Conservation (phyloP, 192 early-diverging fungal species). For the Hyaloraphidium curvatum region DNA sequence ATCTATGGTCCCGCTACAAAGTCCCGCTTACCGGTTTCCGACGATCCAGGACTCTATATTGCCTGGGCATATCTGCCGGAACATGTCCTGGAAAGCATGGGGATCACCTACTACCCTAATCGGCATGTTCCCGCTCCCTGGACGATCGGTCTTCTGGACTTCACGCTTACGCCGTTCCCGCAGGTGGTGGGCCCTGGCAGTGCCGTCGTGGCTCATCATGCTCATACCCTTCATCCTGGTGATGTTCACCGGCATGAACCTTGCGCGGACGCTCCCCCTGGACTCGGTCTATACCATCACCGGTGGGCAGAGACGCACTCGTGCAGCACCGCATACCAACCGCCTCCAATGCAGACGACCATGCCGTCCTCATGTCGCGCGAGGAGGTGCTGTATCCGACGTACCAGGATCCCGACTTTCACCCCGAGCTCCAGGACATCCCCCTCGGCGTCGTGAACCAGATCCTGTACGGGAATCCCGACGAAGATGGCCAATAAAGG, state of each 20-base stretch:
- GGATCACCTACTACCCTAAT: conserved; percentile 71
- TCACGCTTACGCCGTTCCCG: background rate
- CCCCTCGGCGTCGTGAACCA: conserved; percentile 52
- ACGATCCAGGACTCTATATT: conserved; percentile 35
- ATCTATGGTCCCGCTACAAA: background rate
- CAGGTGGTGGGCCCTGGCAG: conserved; percentile 61
- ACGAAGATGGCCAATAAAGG: too few relatives aligned
- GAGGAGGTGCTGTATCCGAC: conserved; percentile 17
- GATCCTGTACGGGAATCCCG: conserved; percentile 45
- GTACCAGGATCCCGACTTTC: conserved; percentile 25
- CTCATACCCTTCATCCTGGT: conserved; percentile 52
- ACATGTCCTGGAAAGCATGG: conserved; percentile 38
- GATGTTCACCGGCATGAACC: conserved; percentile 54
- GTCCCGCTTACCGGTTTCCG: background rate
- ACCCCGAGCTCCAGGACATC: conserved; percentile 40
- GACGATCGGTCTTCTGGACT: background rate
- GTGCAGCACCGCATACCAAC: background rate
- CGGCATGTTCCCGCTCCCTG: conserved; percentile 21
- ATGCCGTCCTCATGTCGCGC: too few relatives aligned
- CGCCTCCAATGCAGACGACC: too few relatives aligned
- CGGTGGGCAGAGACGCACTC: conserved; percentile 18
- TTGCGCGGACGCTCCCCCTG: conserved; percentile 56
- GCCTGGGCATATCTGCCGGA: conserved; percentile 73
- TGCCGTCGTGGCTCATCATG: conserved; percentile 60
- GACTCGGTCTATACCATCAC: conserved; percentile 53